Percentiles rank a stretch among this genome's conserved stretches.
phyloP scores from a whole-genome alignment of 73 alveolate genomes.

The Tetrahymena malaccensis region DNA sequence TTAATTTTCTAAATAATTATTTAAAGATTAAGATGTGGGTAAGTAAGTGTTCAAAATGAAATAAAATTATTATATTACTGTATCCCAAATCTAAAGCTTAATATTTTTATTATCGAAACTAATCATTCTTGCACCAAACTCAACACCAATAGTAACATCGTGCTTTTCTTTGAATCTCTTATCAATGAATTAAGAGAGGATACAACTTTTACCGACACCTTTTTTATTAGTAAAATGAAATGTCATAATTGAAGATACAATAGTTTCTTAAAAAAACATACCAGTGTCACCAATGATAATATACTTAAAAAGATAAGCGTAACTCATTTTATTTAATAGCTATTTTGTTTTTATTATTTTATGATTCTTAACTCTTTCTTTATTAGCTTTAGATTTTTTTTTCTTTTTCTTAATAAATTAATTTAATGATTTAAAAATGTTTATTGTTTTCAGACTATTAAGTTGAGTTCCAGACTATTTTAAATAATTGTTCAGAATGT shows the following conservation, averaged over 20 bases:
- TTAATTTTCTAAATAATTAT: too few relatives aligned
- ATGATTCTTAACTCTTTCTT: not conserved
- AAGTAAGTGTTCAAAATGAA: not conserved
- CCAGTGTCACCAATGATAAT: slow-evolving; percentile 83
- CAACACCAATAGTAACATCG: slow-evolving; percentile 92
- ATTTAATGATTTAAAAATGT: not conserved
- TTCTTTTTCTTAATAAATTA: not conserved
- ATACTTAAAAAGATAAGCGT: slow-evolving; percentile 68
- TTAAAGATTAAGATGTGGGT: too few relatives aligned
- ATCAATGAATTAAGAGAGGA: slow-evolving; percentile 76
- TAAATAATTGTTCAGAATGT: not conserved
- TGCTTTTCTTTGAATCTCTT: slow-evolving; percentile 79
- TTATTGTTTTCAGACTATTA: not conserved
- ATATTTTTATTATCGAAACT: slow-evolving; percentile 59
- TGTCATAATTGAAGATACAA: not conserved
- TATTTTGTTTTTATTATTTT: not conserved
- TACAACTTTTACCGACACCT: slow-evolving; percentile 91
- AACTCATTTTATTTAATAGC: not conserved
- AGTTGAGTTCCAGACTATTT: not conserved
- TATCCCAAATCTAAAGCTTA: slow-evolving; percentile 91
- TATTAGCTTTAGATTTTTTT: not conserved
- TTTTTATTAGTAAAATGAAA: not conserved
- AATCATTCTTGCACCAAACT: slow-evolving; percentile 87
- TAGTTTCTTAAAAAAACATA: not conserved
- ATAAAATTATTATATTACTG: slow-evolving; percentile 54